Base-by-base conservation (phyloP, 192 early-diverging fungal species). In the Backusella luteola region DNA sequence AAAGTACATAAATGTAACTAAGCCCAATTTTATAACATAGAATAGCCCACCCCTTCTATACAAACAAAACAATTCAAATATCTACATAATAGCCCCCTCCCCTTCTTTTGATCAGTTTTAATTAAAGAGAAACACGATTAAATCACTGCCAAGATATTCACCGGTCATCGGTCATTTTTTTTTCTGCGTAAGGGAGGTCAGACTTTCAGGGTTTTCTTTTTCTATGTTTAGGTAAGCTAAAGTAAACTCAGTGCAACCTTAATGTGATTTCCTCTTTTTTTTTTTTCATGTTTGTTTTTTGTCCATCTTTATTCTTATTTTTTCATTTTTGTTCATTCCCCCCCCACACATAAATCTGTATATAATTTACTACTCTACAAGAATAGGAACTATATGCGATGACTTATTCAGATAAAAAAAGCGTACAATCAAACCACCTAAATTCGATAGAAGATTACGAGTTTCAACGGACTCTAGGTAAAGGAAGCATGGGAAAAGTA, bases 401-500 rank as follows among this genome's bases (percentile, higher is more conserved):
- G 53, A 56, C 53, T 23, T 56, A 56, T 17, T 23, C n/a, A 2
- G 23, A 59, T 59, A 59, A 59, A 59, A 59, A 59, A 26, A 59
- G 8, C n/a, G 11, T 26, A 12, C 21, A 59, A 3, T 11, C n/a
- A 9, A 59, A 26, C 11, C 23, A 23, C 26, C 11, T 59, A 26
- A 23, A 17, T 26, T 26, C 42, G 2, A 77, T 81, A 72, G 80
- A 76, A 53, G 74, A 81, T 23, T 81, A 75, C 36, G 52, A 59
- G 21, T 29, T 81, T 32, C 66, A 67, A 12, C 95, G 97, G 75
- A 98, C 95, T 6, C 86, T 99, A 49, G 97, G 97, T 34, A 94
- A 95, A 49, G 97, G 97, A 21, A 94, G 92, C 78, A 96, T 96
- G 93, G 97, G 96, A 67, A 99, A 98, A 82, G 97, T 99, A 75